A percentile compares a stretch with the other conserved stretches of the same genome.
phyloP scores from a whole-genome alignment of 2,329 filamentous ascomycete genomes.

The Ciborinia camelliae region DNA sequence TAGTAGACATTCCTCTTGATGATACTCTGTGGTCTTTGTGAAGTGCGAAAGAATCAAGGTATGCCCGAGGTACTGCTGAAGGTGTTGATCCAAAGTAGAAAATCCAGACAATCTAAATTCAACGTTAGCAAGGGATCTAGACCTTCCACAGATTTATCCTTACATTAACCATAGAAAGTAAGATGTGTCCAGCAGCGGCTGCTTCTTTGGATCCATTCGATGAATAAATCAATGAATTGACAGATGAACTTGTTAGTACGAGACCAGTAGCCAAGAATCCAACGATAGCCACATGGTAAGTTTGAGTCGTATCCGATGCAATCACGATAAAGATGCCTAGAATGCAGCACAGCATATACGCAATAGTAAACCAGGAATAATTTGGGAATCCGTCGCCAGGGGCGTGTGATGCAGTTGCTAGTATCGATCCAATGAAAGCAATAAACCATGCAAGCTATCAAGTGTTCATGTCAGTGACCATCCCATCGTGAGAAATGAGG shows the following conservation, averaged over 20 bases:
- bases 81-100: constrained; percentile 97
- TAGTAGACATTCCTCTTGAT: constrained; percentile 58
- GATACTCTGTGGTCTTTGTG: constrained; percentile 67
- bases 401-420: constrained; percentile 55
- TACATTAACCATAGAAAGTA: constrained; percentile 90
- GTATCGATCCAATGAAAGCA: constrained; percentile 79
- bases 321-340: constrained; percentile 77
- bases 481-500: background rate
- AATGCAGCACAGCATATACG: constrained; percentile 83
- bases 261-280: constrained; percentile 82
- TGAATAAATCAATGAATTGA: constrained; percentile 82
- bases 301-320: constrained; percentile 77
- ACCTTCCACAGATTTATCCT: constrained; percentile 39
- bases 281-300: constrained; percentile 88
- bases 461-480: constrained; percentile 11
- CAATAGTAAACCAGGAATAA: constrained; percentile 88
- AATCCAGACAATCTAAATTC: constrained; percentile 83
- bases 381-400: constrained; percentile 62
- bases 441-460: constrained; percentile 90
- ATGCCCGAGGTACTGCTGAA: constrained; percentile 78
- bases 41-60: constrained; percentile 92
- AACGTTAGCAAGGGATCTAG: constrained; percentile 19
- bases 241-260: constrained; percentile 78
- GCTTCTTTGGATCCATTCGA: constrained; percentile 73
- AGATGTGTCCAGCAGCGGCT: constrained; percentile 85